Conservation (phyloP, 2,329 filamentous ascomycete genomes). For the Sporothrix schenckii region DNA sequence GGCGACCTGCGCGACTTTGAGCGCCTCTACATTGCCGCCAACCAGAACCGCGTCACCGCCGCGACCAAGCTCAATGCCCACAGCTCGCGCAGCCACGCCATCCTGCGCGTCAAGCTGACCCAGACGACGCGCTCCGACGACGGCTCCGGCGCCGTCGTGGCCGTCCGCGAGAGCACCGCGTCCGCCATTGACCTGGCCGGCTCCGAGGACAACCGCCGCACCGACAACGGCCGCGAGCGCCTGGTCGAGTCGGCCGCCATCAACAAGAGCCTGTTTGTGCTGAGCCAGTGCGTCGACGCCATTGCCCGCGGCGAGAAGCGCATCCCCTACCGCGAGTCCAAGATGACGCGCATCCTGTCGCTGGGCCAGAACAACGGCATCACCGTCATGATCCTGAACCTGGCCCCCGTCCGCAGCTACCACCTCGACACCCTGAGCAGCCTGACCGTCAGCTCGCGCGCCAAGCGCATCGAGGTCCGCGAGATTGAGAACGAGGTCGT, state of each 20-base stretch:
- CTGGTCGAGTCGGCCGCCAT: conserved; percentile 95
- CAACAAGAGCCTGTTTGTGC: conserved; percentile 94
- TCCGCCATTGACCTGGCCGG: conserved; percentile 94
- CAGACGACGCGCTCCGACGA: conserved; percentile 58
- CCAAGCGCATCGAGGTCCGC: conserved; percentile 92
- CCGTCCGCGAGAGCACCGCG: conserved; percentile 71
- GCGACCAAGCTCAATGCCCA: conserved; percentile 91
- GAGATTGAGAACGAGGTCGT: conserved; percentile 96
- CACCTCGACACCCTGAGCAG: conserved; percentile 93
- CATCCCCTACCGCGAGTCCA: conserved; percentile 91
- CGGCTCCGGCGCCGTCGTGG: conserved; percentile 56
- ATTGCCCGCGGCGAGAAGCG: conserved; percentile 75
- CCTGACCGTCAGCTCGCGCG: conserved; percentile 90
- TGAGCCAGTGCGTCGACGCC: conserved; percentile 93
- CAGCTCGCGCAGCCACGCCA: conserved; percentile 86
- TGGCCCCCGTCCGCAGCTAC: conserved; percentile 88
- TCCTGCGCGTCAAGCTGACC: conserved; percentile 85
- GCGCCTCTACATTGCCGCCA: conserved; percentile 84
- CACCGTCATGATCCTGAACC: conserved; percentile 94
- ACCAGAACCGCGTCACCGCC: conserved; percentile 85
- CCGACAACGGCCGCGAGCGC: conserved; percentile 89
- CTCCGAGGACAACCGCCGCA: conserved; percentile 92
- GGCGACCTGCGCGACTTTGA: conserved; percentile 88
- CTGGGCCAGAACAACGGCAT: conserved; percentile 93
- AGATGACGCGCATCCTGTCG: conserved; percentile 94